Percentiles rank a stretch among this genome's conserved stretches.
These are phyloP conservation scores for Geopyxis carbonaria DNA, from an alignment of 495 filamentous ascomycete species.

Conservation along the genomic window DNA sequence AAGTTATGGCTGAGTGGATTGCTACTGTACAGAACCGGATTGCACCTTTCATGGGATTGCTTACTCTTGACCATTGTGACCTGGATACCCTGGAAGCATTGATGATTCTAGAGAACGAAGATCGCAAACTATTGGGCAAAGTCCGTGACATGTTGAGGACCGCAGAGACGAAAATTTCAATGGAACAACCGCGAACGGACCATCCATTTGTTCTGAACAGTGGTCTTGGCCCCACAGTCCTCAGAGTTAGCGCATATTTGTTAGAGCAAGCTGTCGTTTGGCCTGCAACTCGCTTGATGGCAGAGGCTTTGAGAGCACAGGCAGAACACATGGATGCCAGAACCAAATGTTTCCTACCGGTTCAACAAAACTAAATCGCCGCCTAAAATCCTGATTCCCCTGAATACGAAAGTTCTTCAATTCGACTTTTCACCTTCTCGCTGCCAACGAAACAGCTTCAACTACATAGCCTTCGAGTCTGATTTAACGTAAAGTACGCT, in stretches of 20 bases:
- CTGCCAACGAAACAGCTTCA: too few relatives aligned
- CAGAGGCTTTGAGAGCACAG: conserved; percentile 68
- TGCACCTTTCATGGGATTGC: conserved; percentile 67
- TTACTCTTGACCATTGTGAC: conserved; percentile 69
- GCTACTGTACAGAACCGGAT: conserved; percentile 89
- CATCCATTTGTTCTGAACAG: conserved; percentile 42
- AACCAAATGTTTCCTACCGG: conserved; percentile 5
- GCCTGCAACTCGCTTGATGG: conserved; percentile 86
- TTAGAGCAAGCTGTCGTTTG: conserved; percentile 80
- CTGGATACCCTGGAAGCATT: conserved; percentile 59
- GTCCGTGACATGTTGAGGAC: conserved; percentile 64
- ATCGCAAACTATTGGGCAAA: conserved; percentile 71
- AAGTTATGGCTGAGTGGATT: conserved; percentile 92
- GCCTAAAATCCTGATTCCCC: too few relatives aligned
- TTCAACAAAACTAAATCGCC: too few relatives aligned
- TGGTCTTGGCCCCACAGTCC: conserved; percentile 47
- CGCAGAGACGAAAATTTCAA: conserved; percentile 62
- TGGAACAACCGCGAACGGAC: conserved; percentile 37
- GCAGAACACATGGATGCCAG: conserved; percentile 53
- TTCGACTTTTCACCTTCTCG: too few relatives aligned
- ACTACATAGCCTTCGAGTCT: too few relatives aligned
- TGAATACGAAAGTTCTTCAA: too few relatives aligned
- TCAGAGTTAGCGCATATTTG: conserved; percentile 74
- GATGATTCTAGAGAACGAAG: conserved; percentile 84
- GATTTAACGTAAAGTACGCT: too few relatives aligned